Evolutionary conservation across 2,329 filamentous ascomycete species (phyloP).

Genomic region (Trichoderma sp.): DNA sequence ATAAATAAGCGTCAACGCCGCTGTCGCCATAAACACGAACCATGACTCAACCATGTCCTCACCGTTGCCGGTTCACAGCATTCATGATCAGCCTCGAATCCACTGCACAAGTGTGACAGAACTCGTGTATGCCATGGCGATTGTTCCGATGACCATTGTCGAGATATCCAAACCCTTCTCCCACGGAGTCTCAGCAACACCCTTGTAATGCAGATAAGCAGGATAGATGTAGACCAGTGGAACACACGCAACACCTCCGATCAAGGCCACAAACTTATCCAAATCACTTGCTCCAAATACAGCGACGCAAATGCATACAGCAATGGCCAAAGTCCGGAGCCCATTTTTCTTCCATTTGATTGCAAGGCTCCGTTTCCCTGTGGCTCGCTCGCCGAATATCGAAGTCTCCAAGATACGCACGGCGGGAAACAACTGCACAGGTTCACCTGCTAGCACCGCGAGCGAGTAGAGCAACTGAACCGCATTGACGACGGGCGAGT

Average conservation of each 20-base stretch:
- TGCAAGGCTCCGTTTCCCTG: conserved; percentile 61
- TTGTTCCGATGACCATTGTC: conserved; percentile 63
- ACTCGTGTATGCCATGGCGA: conserved; percentile 73
- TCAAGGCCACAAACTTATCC: conserved; percentile 73
- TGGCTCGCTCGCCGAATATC: conserved; percentile 65
- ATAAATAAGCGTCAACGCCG: neutral
- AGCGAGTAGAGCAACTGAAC: conserved; percentile 75
- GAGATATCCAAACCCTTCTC: conserved; percentile 61
- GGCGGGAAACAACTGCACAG: conserved; percentile 74
- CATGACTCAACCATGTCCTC: neutral
- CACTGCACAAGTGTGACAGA: conserved; percentile 54
- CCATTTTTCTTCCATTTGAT: conserved; percentile 79
- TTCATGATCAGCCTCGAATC: conserved; percentile 30
- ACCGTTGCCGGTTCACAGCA: neutral
- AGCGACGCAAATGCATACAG: conserved; percentile 61
- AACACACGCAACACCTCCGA: conserved; percentile 73
- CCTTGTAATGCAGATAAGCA: conserved; percentile 68
- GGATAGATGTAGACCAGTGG: conserved; percentile 79
- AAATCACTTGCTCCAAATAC: conserved; percentile 67
- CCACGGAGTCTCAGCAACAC: conserved; percentile 58
- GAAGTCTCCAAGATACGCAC: conserved; percentile 69
- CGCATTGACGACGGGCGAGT: conserved; percentile 70
- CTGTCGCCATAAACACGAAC: neutral
- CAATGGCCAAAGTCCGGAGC: conserved; percentile 59
- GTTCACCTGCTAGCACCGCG: conserved; percentile 71